Evolutionary conservation across 306 rosid genomes (phyloP).

Genomic region (Rubus parviflorus): DNA sequence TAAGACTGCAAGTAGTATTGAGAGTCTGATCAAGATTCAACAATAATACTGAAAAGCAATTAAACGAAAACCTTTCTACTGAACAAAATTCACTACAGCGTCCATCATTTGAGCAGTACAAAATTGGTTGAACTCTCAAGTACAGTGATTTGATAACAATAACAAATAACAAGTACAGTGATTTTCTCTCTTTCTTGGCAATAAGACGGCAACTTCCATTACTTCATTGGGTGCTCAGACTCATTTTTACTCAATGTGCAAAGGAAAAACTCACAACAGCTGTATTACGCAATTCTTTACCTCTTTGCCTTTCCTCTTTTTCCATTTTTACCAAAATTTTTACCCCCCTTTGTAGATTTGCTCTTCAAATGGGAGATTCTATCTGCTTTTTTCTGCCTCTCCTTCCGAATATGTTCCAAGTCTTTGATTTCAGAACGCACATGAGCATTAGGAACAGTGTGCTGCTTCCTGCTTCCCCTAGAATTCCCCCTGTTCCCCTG

Average conservation of each 20-base stretch:
- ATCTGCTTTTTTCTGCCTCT: slow-evolving; percentile 70
- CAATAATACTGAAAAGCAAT: not conserved
- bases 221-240: not conserved
- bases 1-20: not conserved
- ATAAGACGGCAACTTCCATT: not conserved
- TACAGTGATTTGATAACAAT: not conserved
- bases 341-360: slow-evolving; percentile 63
- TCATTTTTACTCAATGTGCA: not conserved
- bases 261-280: slow-evolving; percentile 3
- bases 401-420: slow-evolving; percentile 79
- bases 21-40: not conserved
- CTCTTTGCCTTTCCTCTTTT: slow-evolving; percentile 47
- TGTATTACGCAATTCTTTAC: slow-evolving; percentile 9
- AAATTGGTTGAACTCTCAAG: not conserved
- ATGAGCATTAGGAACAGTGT: slow-evolving; percentile 60
- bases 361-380: slow-evolving; percentile 49
- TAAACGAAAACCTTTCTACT: not conserved
- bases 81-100: not conserved
- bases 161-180: not conserved
- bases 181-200: not conserved
- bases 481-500: slow-evolving; percentile 39
- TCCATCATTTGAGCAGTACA: not conserved
- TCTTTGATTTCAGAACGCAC: slow-evolving; percentile 80
- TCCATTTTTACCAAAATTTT: slow-evolving; percentile 52
- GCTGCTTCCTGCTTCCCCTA: slow-evolving; percentile 51